Base-by-base conservation (phyloP, 164 flowering plant genomes). In the Chloranthus sessilifolius region DNA sequence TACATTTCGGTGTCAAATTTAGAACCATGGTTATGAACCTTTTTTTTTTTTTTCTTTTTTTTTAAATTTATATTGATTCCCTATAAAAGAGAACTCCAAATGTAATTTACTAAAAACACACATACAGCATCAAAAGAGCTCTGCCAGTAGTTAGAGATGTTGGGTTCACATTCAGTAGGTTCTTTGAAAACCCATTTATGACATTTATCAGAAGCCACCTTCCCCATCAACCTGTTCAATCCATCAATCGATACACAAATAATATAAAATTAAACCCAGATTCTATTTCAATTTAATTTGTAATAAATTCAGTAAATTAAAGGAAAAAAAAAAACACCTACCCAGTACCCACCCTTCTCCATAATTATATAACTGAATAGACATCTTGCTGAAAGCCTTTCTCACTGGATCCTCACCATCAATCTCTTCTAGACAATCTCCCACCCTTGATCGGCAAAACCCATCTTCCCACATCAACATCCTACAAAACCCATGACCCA, bases 391-490 rank as follows among this genome's bases (percentile, higher is more conserved):
- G 95, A 91, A 91, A 66, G 98, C 79, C 53, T 83, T 91, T 54
- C 95, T 78, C 57, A 91, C 95, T 53, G 82, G 83, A 83, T 91
- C 95, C 38, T 88, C 98, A 0, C 88, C 85, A 59, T 85, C 94
- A 28, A 81, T 78, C 40, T 81, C 85, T 47, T 88, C 95, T 61
- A 81, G 21, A 58, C 88, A 73, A 41, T 79, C 91, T 49, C 73
- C 72, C 20, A 61, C 80, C 70, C 86, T 74, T 58, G 87, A 81
- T 47, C 85, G 75, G 74, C 96, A 92, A 62, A 74, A 92, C 60
- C 98, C 98, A 82, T 92, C 98, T 83, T 92, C 96, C 98, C 96
- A 92, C 96, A 92, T 92, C 81, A 92, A 66, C 96, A 88, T 92
- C 80, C 96, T 88, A 56, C 66, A 63, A 37, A 43, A 23, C 14